Base-by-base conservation (phyloP, 495 filamentous ascomycete genomes). In the Cudoniella acicularis region DNA sequence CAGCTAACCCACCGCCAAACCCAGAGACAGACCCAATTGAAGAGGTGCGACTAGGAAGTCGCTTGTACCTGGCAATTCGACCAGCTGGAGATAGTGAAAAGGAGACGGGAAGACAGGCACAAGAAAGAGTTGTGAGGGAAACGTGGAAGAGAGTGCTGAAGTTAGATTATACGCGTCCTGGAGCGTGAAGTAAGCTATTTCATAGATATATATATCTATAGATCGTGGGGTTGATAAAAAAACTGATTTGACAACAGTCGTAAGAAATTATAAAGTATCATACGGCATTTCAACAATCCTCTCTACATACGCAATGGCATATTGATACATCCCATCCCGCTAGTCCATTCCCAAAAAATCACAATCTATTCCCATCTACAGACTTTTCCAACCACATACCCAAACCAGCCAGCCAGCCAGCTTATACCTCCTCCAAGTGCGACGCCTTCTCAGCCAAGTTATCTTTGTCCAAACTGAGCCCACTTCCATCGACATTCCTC, bases 41-140 rank as follows among this genome's bases (percentile, higher is more conserved):
- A 52, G 77, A 83, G 21, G 78, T 80, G 13, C 72, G 70, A 47
- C 65, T 89, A 22, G 86, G 84, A 0, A 83, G 85, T 64, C 72
- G 85, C 23, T 65, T 88, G 26, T 89, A 88, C 72, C 69, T 88
- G 45, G 84, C 84, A 10, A 85, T 87, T 58, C 82, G 85, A 72
- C 83, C 85, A 9, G 85, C 85, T 56, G 86, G 84, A 0, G 75
- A 80, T 8, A 80, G 79, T 0, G 64, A 68, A n/a, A 78, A 69
- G 0, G 86, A 88, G 64, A 81, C 82, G 17, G 85, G 77, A 16
- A 75, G 83, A 25, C 69, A 86, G 66, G 77, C 79, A 10, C 86
- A 90, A 60, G 84, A 88, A 62, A 74, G 85, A 40, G 81, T 83
- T 0, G 83, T 86, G 25, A 75, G 84, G n/a, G 84, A 87, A 66